Base-by-base conservation (phyloP, 148 eudicot genomes). In the Diospyros lotus region DNA sequence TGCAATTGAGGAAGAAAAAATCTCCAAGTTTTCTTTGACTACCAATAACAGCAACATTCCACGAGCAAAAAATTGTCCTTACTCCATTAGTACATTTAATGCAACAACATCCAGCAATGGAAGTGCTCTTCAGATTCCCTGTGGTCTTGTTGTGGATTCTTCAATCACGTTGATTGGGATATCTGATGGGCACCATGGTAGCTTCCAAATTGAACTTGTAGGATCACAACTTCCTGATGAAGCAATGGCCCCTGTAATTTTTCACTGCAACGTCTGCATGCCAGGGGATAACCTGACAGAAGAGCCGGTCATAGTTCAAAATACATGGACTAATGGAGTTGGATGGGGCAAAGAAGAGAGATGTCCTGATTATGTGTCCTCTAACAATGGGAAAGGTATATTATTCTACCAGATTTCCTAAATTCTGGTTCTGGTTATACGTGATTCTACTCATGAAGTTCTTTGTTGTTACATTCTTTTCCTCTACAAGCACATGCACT, bases 121-220 rank as follows among this genome's bases (percentile, higher is more conserved):
- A 66, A 55, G 52, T 63, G 48, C 64, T 76, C 82, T 87, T 64
- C 77, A 75, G 45, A 77, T 89, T 65, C 97, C 98, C 55, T 94
- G 98, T 86, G 98, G 98, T 80, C 64, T 94, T 70, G 81, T 89
- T 71, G 93, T 87, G 80, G 98, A 86, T 86, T 91, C 98, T 39
- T 94, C 98, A 12, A 77, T 94, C 78, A 90, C 95, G 50, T 67
- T 91, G 41, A 88, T 91, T 75, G 98, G 93, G 72, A 86, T 91
- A 74, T 95, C 93, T 13, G 80, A 87, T 78, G 89, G 86, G 60
- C 79, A 51, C 50, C 83, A 82, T 66, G 87, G 82, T 66, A 85
- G 86, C 73, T 94, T 94, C 72, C 89, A 86, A 62, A 90, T 94
- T 73, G 95, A 90, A 58, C 86, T 94, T 56, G 68, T 87, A 15